Base-by-base conservation (phyloP, 331 rosid species). In the Rhamnella rubrinervis region DNA sequence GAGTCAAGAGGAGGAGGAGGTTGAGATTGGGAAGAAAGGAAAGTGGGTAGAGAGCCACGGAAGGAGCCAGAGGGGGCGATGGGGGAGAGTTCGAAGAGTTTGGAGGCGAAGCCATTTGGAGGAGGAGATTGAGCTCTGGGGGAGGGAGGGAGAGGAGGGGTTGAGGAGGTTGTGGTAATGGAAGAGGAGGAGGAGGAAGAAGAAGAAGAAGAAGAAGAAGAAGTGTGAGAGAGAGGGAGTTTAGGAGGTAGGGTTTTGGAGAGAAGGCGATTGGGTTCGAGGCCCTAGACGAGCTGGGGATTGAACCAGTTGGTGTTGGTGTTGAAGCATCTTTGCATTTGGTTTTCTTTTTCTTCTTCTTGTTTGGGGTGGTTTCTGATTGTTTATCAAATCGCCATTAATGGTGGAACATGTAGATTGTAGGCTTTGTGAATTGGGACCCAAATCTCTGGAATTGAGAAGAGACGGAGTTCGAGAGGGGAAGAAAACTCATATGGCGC, bases 251-350 rank as follows among this genome's bases (percentile, higher is more conserved):
- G 88, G 86, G 65, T 90, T 88, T 20, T 71, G 91, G 78, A 93
- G 78, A 19, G 93, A 84, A 0, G 98, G 98, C 0, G 98, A 93
- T 87, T 0, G 97, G 96, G 71, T 93, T 90, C 1, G 96, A 71
- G 7, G 89, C 73, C 92, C 97, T 25, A 93, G 79, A 75, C 98
- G 85, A 3, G 97, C 96, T 6, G 98, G 97, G 56, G 98, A 93
- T 52, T 87, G 97, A 8, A 78, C 97, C 57, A 92, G 77, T 80
- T 84, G 96, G 66, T 80, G 77, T 78, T 84, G 96, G 66, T 80
- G 92, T 59, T 92, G 97, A 71, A 92, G 84, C 97, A 88, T 87
- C 70, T 85, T 78, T n/a, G 6, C 8, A 17, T 44, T 11, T 44
- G 46, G 46, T n/a, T 7, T 40, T 40, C 2, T 7, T 8, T 31